Evolutionary conservation across 495 filamentous ascomycete genomes (phyloP), one percentile per base, ranked within the genome.

Genomic region (Penicillium pulvis): DNA sequence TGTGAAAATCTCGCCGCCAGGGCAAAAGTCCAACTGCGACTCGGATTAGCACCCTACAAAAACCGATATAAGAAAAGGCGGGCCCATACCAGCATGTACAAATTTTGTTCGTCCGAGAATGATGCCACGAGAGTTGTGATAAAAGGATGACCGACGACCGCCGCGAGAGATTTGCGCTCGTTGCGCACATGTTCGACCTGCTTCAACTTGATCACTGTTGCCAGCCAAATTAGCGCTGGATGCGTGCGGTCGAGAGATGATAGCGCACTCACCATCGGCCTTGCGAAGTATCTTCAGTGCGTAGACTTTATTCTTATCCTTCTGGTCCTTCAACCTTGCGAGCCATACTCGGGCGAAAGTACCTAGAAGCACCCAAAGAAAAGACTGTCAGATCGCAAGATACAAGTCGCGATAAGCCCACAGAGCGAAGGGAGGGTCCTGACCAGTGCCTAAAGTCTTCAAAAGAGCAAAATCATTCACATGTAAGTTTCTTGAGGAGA

Each of bases 141-240:
- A 74, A 98, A 97, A 35, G 94, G 94, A 71, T 97, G 90, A 19
- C 92, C 92, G 48, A 90, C 84, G 31, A 97, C 93, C 55, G 90
- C 89, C 58, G 89, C 85, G 6, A 98, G 86, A 17, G 95, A 89
- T 61, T 85, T 85, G 36, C 94, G 87, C 77, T 98, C 94, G 72
- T 96, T 94, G 62, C 91, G 89, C 57, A 97, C 92, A 79, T 98
- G 94, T 76, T 97, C 94, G 63, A 97, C 88, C 75, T 98, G 94
- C 81, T 98, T 98, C 60, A 97, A 79, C 62, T 90, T 90, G 77
- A 98, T 93, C 57, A 98, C 92, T 91, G 74, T 60, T 43, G 11
- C 46, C 55, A 28, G 48, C 31, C 35, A 31, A 42, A 31, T 61
- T 55, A 62, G 64, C 48, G 47, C 9, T 17, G 17, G 44, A 50